Evolutionary conservation across 2,329 filamentous ascomycete genomes (phyloP), one percentile per base, ranked within the genome.

Genomic region (Aspergillus latus): DNA sequence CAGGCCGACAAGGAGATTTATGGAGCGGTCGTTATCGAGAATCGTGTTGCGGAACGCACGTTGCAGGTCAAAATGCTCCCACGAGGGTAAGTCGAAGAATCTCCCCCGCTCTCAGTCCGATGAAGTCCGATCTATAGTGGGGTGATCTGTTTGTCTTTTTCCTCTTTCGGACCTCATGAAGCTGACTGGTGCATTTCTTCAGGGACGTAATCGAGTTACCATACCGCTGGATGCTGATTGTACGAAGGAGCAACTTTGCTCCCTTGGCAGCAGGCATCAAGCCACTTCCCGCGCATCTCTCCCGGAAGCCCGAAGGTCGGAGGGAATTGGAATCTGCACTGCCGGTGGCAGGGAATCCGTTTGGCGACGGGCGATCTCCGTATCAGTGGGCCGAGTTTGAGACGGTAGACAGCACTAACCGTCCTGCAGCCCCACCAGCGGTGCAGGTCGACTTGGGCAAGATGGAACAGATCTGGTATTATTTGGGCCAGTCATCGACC

Each of bases 1-100:
- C 94, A 99, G 73, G 88, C 70, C 79, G 88, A 74, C 84, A 87
- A 70, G 87, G 89, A 97, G 55, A 94, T 97, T 42, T 96, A 96
- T 74, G 94, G 92, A 37, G 94, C 92, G 51, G 80, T 91, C 52
- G 87, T 99, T 47, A 81, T 94, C 28, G 90, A 96, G 75, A 97
- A 96, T 63, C 81, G 89, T 57, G 77, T 76, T 15, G 84, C 84
- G 52, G 93, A 96, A 76, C 83, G 89, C 69, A 88, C 82, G 55
- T 75, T 96, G 21, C 78, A 97, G 29, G 74, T 97, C 40, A 89
- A 96, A 65, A 82, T 96, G 60, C 79, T 97, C 64, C 93, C 94
- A 36, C 87, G 88, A 71, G 89, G 90, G 86, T 92, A 84, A 74
- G 86, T 82, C 16, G 30, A 42, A 42, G 21, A 21, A 36, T 36